Base-by-base conservation (phyloP, 306 rosid species). In the Cyamopsis tetragonoloba region DNA sequence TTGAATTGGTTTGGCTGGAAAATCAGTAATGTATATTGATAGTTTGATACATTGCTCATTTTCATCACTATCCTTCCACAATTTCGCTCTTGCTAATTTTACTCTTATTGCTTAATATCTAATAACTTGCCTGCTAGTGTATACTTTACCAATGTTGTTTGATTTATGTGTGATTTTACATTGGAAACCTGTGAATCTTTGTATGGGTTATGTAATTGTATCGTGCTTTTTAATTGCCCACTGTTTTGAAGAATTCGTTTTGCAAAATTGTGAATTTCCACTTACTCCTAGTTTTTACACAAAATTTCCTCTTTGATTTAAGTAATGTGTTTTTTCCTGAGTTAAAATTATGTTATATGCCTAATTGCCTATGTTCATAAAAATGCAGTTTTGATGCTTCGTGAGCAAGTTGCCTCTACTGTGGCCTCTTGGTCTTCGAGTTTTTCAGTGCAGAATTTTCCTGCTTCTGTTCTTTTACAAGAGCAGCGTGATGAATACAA, bases 401-500 rank as follows among this genome's bases (percentile, higher is more conserved):
- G 77, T 32, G 90, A 87, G 41, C 95, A 85, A 77, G 80, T 73
- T 64, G 66, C 74, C 64, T 73, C 88, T 35, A 80, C 77, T 7
- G 70, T 80, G 28, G 43, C 83, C 48, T 80, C 88, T 26, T 43
- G 71, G 78, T 81, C 87, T 42, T 54, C 85, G 67, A 68, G 82
- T 61, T 71, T 59, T 72, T 66, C 83, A 43, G 74, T 85, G 5
- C 92, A 81, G 47, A 83, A 81, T 59, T 84, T 86, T 75, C 84
- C 87, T 39, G 75, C 88, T 64, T 84, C 96, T 7, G 88, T 88
- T 86, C 85, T 84, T 70, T 68, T 77, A 70, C 93, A 84, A 83
- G 96, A 89, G 74, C 96, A 86, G 80, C 84, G 84, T 11, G 84
- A 89, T 60, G 95, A 92, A 50, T 77, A 69, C 56, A 86, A 79